These are phyloP conservation scores for Polygonum aviculare DNA, from an alignment of 148 eudicot genomes.

Conservation along the genomic window DNA sequence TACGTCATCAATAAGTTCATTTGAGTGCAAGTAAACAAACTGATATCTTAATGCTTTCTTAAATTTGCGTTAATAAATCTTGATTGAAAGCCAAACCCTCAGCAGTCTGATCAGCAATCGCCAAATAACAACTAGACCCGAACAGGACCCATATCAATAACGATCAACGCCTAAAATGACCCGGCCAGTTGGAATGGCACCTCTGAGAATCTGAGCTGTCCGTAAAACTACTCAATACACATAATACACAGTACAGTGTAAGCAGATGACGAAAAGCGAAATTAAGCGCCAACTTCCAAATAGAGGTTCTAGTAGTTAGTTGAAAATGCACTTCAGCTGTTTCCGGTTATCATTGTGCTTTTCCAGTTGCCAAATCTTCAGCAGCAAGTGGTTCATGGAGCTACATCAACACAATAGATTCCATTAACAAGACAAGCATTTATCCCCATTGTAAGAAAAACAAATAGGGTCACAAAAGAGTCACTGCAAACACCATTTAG, in stretches of 20 bases:
- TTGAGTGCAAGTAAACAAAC: too few species aligned
- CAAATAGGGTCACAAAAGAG: neutral
- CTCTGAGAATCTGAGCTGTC: neutral
- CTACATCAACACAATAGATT: neutral
- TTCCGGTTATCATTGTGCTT: neutral
- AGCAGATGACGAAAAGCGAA: neutral
- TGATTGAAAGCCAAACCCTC: too few species aligned
- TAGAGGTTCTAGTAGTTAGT: neutral
- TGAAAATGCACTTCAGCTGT: neutral
- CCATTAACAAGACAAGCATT: neutral
- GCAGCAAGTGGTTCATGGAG: slow-evolving; percentile 7
- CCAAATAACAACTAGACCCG: too few species aligned
- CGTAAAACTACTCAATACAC: neutral
- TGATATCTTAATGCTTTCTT: too few species aligned
- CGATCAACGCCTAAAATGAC: too few species aligned
- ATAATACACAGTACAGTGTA: neutral
- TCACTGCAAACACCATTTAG: neutral
- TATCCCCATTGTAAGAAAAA: neutral
- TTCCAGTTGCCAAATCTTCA: slow-evolving; percentile 3
- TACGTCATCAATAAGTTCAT: too few species aligned
- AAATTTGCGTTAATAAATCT: too few species aligned
- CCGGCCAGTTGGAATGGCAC: neutral
- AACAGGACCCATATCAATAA: neutral
- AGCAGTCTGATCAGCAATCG: too few species aligned
- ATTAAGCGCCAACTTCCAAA: neutral